Evolutionary conservation across 1,139 yeast genomes (phyloP).

Genomic region (Pichia sorboxylosa): DNA sequence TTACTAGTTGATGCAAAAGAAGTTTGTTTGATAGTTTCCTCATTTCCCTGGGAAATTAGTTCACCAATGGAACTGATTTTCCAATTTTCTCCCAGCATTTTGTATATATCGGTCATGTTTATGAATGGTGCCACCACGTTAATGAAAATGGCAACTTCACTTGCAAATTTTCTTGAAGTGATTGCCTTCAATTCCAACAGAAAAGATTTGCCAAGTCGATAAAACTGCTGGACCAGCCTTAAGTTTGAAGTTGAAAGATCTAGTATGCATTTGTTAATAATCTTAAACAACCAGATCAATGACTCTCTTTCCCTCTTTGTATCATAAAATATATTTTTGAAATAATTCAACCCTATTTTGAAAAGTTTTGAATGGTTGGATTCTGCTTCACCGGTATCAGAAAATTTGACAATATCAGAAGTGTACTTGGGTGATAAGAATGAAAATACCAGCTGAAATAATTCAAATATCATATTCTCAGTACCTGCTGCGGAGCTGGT

Average conservation of each 20-base stretch:
- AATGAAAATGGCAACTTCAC: slow-evolving; percentile 29
- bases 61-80: slow-evolving; percentile 9
- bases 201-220: slow-evolving; percentile 26
- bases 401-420: slow-evolving; percentile 21
- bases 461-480: slow-evolving; percentile 21
- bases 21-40: not conserved
- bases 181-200: slow-evolving; percentile 25
- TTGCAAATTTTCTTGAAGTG: slow-evolving; percentile 26
- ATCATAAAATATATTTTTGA: slow-evolving; percentile 11
- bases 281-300: slow-evolving; percentile 22
- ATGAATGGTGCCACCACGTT: slow-evolving; percentile 24
- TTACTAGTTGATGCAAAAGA: slow-evolving; percentile 1
- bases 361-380: slow-evolving; percentile 21
- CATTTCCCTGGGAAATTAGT: not conserved
- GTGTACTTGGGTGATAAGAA: slow-evolving; percentile 25
- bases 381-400: slow-evolving; percentile 1
- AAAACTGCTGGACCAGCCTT: slow-evolving; percentile 24
- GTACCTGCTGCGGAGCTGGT: too few species aligned
- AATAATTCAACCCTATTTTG: slow-evolving; percentile 19
- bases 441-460: slow-evolving; percentile 20
- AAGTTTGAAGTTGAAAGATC: slow-evolving; percentile 27
- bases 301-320: slow-evolving; percentile 18
- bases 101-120: slow-evolving; percentile 17
- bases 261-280: slow-evolving; percentile 30
- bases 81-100: slow-evolving; percentile 19